Evolutionary conservation across 192 early-diverging fungal species (phyloP).

Genomic region (Mortierella alpina): DNA sequence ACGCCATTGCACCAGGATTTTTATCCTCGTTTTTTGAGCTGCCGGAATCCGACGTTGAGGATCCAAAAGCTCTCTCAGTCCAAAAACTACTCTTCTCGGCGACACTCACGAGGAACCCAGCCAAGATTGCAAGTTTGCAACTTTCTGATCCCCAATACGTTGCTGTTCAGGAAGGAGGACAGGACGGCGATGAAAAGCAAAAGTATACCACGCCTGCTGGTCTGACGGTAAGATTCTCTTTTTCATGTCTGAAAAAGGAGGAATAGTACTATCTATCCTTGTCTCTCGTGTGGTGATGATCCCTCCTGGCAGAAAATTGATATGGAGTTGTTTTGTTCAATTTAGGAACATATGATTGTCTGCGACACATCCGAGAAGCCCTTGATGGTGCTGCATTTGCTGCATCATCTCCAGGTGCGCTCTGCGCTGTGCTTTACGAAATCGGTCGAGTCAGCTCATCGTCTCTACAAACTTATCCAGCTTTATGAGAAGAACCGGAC

Average conservation of each 20-base stretch:
- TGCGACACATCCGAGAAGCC: slow-evolving; percentile 80
- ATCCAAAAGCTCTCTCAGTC: slow-evolving; percentile 63
- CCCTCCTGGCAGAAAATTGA: too few species aligned
- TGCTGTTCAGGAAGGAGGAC: slow-evolving; percentile 67
- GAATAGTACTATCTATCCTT: too few species aligned
- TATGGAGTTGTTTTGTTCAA: neutral
- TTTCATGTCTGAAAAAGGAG: neutral
- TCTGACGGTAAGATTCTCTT: slow-evolving; percentile 53
- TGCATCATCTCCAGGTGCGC: slow-evolving; percentile 70
- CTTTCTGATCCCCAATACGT: slow-evolving; percentile 88
- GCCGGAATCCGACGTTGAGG: slow-evolving; percentile 61
- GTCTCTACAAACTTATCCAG: slow-evolving; percentile 78
- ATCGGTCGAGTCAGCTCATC: slow-evolving; percentile 90
- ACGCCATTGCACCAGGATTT: slow-evolving; percentile 62
- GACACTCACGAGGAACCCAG: slow-evolving; percentile 93
- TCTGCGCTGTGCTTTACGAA: slow-evolving; percentile 88
- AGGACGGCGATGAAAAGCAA: slow-evolving; percentile 54
- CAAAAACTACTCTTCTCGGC: slow-evolving; percentile 98
- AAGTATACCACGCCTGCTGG: slow-evolving; percentile 68
- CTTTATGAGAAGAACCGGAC: slow-evolving; percentile 61
- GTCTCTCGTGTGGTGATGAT: too few species aligned
- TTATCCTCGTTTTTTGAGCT: slow-evolving; percentile 55
- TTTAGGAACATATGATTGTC: slow-evolving; percentile 77
- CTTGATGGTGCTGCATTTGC: slow-evolving; percentile 83
- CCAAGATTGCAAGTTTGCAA: slow-evolving; percentile 87